These are phyloP conservation scores for Musa itinerans DNA, from an alignment of 176 grass and related monocot species.

Conservation along the genomic window DNA sequence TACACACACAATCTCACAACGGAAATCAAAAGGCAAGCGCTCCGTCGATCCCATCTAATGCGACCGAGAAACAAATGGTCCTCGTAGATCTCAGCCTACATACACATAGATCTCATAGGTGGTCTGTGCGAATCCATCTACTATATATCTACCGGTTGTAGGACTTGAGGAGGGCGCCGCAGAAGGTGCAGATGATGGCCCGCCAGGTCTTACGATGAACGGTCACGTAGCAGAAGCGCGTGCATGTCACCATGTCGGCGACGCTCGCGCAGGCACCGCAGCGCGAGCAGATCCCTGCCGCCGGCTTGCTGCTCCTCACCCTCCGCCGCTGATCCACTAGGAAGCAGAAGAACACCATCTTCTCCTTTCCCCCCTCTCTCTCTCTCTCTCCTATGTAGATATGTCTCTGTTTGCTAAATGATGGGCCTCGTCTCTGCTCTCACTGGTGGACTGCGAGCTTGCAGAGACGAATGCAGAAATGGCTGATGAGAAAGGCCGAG, in stretches of 20 bases:
- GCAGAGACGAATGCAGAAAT: too few relatives aligned
- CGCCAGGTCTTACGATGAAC: conserved; percentile 77
- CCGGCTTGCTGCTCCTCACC: conserved; percentile 98
- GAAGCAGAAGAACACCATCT: conserved; percentile 94
- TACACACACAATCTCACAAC: too few relatives aligned
- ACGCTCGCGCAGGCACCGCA: conserved; percentile 91
- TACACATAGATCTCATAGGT: too few relatives aligned
- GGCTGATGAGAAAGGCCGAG: too few relatives aligned
- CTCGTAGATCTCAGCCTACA: too few relatives aligned
- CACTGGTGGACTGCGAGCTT: too few relatives aligned
- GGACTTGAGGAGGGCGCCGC: conserved; percentile 96
- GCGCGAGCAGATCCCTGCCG: conserved; percentile 93
- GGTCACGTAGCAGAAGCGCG: conserved; percentile 79
- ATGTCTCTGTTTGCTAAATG: too few relatives aligned
- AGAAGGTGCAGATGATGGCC: conserved; percentile 98
- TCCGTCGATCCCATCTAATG: too few relatives aligned
- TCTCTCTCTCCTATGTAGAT: neutral
- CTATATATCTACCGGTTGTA: conserved; percentile 14
- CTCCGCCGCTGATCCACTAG: conserved; percentile 81
- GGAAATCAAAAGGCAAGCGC: too few relatives aligned
- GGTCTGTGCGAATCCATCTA: too few relatives aligned
- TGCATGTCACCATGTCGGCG: conserved; percentile 94
- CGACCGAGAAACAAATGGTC: too few relatives aligned
- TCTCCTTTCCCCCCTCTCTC: neutral
- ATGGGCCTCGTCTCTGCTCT: too few relatives aligned